Conservation (phyloP, 345 rosid genomes). For the Nasturtium officinale region DNA sequence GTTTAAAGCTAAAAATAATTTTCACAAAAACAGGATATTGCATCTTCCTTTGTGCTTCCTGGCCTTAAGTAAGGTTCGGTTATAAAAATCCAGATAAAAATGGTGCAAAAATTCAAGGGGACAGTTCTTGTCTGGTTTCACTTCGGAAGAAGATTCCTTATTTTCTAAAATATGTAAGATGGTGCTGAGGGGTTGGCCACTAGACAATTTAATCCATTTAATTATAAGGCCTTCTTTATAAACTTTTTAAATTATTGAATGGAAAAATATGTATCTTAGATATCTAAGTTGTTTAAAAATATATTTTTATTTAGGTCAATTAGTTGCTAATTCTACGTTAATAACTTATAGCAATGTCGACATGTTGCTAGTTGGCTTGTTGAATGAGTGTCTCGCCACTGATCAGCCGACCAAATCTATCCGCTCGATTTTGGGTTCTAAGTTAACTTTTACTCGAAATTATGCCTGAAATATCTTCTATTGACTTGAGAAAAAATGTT, state of each 20-base stretch:
- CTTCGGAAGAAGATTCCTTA: slow-evolving; percentile 26
- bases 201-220: slow-evolving; percentile 12
- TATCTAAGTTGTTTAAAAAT: neutral
- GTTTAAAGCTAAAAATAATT: neutral
- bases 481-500: neutral
- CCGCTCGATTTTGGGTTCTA: neutral
- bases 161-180: slow-evolving; percentile 1
- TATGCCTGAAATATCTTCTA: neutral
- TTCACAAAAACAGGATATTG: neutral
- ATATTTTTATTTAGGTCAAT: neutral
- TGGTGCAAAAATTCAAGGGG: slow-evolving; percentile 32
- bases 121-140: slow-evolving; percentile 32
- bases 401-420: neutral
- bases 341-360: neutral
- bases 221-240: neutral
- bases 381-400: neutral
- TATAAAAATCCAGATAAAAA: neutral
- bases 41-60: slow-evolving; percentile 12
- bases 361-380: neutral
- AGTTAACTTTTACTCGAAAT: neutral
- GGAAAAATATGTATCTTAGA: neutral
- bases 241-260: neutral
- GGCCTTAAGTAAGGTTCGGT: slow-evolving; percentile 15
- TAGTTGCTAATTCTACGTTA: neutral
- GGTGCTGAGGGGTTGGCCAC: slow-evolving; percentile 37